phyloP scores from a whole-genome alignment of 345 rosid species.

The Citrus glauca region DNA sequence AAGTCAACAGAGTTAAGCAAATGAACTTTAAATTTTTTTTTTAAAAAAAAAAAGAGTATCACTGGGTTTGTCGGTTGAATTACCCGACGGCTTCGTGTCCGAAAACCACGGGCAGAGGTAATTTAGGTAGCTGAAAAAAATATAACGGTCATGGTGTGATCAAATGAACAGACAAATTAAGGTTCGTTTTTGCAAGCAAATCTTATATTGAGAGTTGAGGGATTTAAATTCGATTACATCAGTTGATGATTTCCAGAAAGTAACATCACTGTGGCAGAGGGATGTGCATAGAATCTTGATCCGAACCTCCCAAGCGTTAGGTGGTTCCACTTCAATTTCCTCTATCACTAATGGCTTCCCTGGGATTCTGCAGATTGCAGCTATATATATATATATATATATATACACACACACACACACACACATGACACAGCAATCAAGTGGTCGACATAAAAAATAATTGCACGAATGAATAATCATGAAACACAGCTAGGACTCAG shows the following conservation, averaged over 20 bases:
- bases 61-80: not conserved
- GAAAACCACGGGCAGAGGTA: constrained; percentile 26
- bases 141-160: not conserved
- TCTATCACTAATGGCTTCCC: constrained; percentile 51
- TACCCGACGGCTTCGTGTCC: constrained; percentile 86
- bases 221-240: constrained; percentile 21
- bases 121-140: constrained; percentile 35
- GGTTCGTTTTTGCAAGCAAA: not conserved
- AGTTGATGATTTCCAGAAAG: constrained; percentile 41
- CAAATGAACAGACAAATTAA: not conserved
- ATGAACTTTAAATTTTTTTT: too few species aligned
- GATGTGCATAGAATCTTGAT: constrained; percentile 70
- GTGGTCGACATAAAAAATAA: too few species aligned
- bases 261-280: constrained; percentile 58
- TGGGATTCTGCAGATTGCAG: constrained; percentile 51
- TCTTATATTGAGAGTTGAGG: too few species aligned
- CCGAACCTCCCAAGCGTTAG: constrained; percentile 62
- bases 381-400: constrained; percentile 15
- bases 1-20: too few species aligned
- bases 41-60: too few species aligned
- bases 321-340: constrained; percentile 66
- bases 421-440: too few species aligned
- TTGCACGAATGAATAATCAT: not conserved
- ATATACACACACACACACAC: constrained; percentile 14
- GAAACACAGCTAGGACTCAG: not conserved